A percentile compares a stretch with the other conserved stretches of the same genome.
phyloP scores from a whole-genome alignment of 2,329 filamentous ascomycete genomes.

The Coniosporium tulheliwenetii region DNA sequence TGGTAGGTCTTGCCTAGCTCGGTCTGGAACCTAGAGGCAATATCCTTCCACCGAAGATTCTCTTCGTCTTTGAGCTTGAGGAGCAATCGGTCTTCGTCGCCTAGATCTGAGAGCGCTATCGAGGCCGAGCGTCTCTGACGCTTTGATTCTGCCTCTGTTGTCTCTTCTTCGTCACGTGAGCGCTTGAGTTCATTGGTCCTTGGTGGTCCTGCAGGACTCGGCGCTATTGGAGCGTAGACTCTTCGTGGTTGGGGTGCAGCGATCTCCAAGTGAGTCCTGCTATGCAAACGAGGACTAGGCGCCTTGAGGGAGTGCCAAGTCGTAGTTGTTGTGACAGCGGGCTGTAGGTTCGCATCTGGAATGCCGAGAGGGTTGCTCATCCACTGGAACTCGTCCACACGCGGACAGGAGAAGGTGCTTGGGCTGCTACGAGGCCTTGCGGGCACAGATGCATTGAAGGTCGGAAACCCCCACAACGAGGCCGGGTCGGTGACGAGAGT shows the following conservation, averaged over 20 bases:
- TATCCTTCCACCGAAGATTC: slow-evolving; percentile 38
- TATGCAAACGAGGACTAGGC: too few relatives aligned
- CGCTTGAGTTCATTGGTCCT: slow-evolving; percentile 20
- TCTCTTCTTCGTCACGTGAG: slow-evolving; percentile 19
- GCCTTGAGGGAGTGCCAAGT: too few relatives aligned
- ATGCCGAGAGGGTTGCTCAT: slow-evolving; percentile 24
- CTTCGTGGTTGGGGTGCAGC: slow-evolving; percentile 22
- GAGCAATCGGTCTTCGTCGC: slow-evolving; percentile 34
- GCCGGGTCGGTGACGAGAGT: too few relatives aligned
- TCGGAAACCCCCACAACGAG: too few relatives aligned
- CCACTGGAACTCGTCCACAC: slow-evolving; percentile 21
- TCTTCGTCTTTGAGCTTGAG: slow-evolving; percentile 36
- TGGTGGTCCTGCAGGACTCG: slow-evolving; percentile 20
- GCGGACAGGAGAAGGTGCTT: slow-evolving; percentile 25
- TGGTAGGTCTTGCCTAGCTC: slow-evolving; percentile 33
- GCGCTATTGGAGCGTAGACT: slow-evolving; percentile 27
- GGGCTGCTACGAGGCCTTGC: slow-evolving; percentile 25
- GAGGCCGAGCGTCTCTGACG: slow-evolving; percentile 21
- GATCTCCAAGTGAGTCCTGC: slow-evolving; percentile 9
- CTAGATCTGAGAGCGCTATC: slow-evolving; percentile 24
- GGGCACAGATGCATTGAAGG: slow-evolving; percentile 6
- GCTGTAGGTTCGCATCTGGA: slow-evolving; percentile 5
- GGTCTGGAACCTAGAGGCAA: slow-evolving; percentile 31
- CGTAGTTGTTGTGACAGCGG: too few relatives aligned
- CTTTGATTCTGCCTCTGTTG: slow-evolving; percentile 20